Base-by-base conservation (phyloP, 345 rosid species). In the Dipteronia dyeriana region DNA sequence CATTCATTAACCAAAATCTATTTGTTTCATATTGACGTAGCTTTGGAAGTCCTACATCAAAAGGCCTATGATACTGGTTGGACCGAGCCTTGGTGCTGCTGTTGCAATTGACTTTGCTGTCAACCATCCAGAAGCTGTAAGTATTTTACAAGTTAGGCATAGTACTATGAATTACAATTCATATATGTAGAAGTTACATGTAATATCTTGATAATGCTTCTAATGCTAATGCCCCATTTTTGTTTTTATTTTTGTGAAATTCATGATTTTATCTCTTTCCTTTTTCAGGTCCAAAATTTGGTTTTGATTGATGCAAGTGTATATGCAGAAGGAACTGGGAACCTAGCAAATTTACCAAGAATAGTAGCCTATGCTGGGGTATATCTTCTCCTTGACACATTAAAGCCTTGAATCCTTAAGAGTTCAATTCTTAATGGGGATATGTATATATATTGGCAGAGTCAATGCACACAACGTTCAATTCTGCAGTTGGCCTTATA, bases 21-120 rank as follows among this genome's bases (percentile, higher is more conserved):
- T 43, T 73, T 43, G 45, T 75, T 49, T 65, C 25, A 34, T 77
- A 26, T 82, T 75, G 29, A 70, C 62, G 31, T 83, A 94, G 99
- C 80, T 96, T 76, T 96, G 98, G 98, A 91, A 85, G 84, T 82
- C 92, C 61, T 80, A 96, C 86, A 96, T 93, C 71, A 82, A 81
- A 81, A 88, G 84, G 86, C 98, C 97, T 7, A 86, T 94, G 83
- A 90, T 86, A 68, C 84, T 96, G 86, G 94, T 94, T 72, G 97
- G 98, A 57, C 95, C 99, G 11, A 93, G 98, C 86, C 97, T 96
- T 63, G 98, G 99, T 71, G 98, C 99, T 81, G 97, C 98, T 74
- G 87, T 91, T 20, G 99, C 95, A 57, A 82, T 91, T 53, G 99
- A 96, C 74, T 93, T 96, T 87, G 88, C 94, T 0, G 83, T 86